phyloP scores from a whole-genome alignment of 1,284 basidiomycete species.

The Fomes fomentarius region DNA sequence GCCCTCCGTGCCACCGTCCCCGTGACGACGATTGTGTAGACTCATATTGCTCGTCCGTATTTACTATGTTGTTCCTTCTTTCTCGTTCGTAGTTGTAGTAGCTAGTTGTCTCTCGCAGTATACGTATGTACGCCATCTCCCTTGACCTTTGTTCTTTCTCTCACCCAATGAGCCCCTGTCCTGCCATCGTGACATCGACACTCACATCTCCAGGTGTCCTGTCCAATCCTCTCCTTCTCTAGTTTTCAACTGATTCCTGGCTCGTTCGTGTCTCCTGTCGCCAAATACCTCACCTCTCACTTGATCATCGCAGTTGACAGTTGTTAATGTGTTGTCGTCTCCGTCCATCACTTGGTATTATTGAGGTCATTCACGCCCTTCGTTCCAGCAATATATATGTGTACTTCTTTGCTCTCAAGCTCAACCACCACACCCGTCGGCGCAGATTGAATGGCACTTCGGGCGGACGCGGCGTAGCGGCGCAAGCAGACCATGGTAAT shows the following conservation, averaged over 20 bases:
- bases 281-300: not conserved
- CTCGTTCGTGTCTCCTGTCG: not conserved
- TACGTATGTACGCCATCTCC: conserved; percentile 14
- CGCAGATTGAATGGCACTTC: not conserved
- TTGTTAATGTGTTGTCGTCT: conserved; percentile 7
- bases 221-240: not conserved
- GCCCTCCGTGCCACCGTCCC: not conserved
- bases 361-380: conserved; percentile 1
- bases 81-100: conserved; percentile 11
- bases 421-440: not conserved
- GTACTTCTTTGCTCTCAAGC: conserved; percentile 7
- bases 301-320: not conserved
- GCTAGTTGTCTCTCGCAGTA: conserved; percentile 10
- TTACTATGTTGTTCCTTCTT: conserved; percentile 7
- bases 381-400: conserved; percentile 21
- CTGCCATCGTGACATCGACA: too few relatives aligned
- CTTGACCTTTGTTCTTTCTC: not conserved
- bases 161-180: not conserved
- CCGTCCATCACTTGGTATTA: conserved; percentile 13
- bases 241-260: not conserved
- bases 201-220: too few relatives aligned
- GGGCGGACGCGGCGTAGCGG: not conserved
- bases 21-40: not conserved
- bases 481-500: not conserved
- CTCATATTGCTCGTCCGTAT: not conserved